These are phyloP conservation scores for Cutaneotrichosporon sp. DNA, from an alignment of 1,284 basidiomycete genomes.

Conservation along the genomic window DNA sequence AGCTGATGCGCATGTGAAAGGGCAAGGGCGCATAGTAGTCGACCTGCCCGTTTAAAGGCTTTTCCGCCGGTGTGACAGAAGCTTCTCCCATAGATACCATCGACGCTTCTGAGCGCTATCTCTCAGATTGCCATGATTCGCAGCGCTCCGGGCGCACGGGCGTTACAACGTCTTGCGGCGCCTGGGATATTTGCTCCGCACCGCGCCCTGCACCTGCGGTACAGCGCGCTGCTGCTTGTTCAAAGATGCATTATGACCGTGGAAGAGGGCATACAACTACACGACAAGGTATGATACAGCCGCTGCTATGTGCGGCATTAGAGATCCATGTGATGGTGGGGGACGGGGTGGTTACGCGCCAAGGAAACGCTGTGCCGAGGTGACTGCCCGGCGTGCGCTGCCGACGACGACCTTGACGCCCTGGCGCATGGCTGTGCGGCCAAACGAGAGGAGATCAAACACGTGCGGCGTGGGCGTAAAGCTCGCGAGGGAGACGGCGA, in stretches of 20 bases:
- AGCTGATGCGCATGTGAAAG: too few relatives aligned
- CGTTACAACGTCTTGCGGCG: too few relatives aligned
- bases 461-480: conserved; percentile 41
- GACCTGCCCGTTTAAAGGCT: too few relatives aligned
- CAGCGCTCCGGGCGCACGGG: too few relatives aligned
- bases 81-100: too few relatives aligned
- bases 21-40: too few relatives aligned
- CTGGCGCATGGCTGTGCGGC: conserved; percentile 31
- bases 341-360: neutral
- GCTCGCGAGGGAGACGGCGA: conserved; percentile 31
- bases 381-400: conserved; percentile 5
- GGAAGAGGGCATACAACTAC: conserved; percentile 2
- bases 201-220: too few relatives aligned
- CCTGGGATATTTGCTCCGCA: too few relatives aligned
- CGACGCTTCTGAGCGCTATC: too few relatives aligned
- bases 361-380: conserved; percentile 5
- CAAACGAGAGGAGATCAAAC: conserved; percentile 43
- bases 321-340: neutral
- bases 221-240: too few relatives aligned
- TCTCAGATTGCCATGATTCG: too few relatives aligned
- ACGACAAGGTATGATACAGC: neutral
- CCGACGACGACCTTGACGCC: conserved; percentile 22
- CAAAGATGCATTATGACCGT: conserved; percentile 3
- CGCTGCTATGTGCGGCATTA: neutral
- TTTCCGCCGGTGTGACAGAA: too few relatives aligned